Base-by-base conservation (phyloP, 2,329 filamentous ascomycete genomes). In the Colletotrichum horii region DNA sequence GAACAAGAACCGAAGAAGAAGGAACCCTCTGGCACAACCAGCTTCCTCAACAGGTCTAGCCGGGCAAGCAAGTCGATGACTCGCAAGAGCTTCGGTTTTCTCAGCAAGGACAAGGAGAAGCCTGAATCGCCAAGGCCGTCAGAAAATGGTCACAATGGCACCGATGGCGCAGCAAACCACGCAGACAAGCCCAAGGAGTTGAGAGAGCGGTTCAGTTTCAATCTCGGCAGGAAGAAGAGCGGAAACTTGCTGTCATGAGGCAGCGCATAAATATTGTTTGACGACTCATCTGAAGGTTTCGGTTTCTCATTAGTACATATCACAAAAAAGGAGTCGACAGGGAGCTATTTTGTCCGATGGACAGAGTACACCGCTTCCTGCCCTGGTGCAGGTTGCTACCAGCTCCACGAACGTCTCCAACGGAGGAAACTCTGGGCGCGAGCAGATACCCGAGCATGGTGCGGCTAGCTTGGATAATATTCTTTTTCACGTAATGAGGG, bases 11-110 rank as follows among this genome's bases (percentile, higher is more conserved):
- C 79, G 14, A 83, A 84, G 64, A 88, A 84, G 78, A 85, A 84
- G 74, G 85, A 86, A 34, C 79, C 81, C 19, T 88, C 80, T 80
- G 88, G 82, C 76, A 82, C 80, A 67, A 82, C 83, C 34, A 86
- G 88, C 7, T 87, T 91, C 34, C 85, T 97, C 56, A 92, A 91
- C 80, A 89, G 94, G 60, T 92, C 94, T 78, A 91, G 93, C 79
- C 89, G 93, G 70, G 92, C 92, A 12, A 95, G 93, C 83, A 96
- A 95, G 86, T 96, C 94, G 77, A 90, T 98, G 87, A 91, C 94
- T 65, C 91, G 93, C 77, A 95, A 94, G 83, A 94, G 94, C 78
- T 93, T 95, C 80, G 91, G 90, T 36, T 94, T 94, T 80, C 85
- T 93, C 48, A 87, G 89, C 79, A 91, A 91, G 76, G 89, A 91